Conservation (phyloP, 2,329 filamentous ascomycete genomes). For the Diatrype stigma region DNA sequence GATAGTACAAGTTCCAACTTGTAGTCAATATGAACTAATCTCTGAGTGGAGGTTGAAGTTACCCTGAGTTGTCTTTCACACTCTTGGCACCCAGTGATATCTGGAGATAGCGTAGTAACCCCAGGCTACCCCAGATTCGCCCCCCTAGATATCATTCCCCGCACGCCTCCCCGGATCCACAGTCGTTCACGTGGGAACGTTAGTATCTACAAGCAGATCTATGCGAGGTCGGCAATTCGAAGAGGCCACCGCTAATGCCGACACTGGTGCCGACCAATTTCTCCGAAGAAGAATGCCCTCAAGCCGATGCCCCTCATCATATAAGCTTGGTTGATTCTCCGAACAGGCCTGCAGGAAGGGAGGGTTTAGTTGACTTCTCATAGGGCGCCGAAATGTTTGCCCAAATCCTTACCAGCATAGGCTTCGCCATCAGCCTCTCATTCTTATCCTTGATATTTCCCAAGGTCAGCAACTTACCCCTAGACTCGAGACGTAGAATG, state of each 20-base stretch:
- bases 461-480: conserved; percentile 15
- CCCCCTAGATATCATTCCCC: not conserved
- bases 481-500: not conserved
- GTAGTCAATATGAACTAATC: too few relatives aligned
- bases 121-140: not conserved
- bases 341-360: not conserved
- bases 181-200: not conserved
- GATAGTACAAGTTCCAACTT: not conserved
- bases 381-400: conserved; percentile 9
- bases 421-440: conserved; percentile 12
- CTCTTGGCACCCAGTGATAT: too few relatives aligned
- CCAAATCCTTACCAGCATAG: conserved; percentile 13
- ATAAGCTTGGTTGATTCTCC: not conserved
- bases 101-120: not conserved
- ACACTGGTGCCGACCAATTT: not conserved
- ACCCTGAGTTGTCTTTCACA: too few relatives aligned
- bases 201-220: not conserved
- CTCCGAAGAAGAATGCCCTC: too few relatives aligned
- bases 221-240: conserved; percentile 14
- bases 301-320: not conserved
- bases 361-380: not conserved
- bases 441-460: conserved; percentile 25
- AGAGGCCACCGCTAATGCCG: not conserved
- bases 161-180: not conserved
- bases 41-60: too few relatives aligned